Evolutionary conservation across 177 flowering plant genomes (phyloP), one percentile per base, ranked within the genome.

Genomic region (Vitis hybrid): DNA sequence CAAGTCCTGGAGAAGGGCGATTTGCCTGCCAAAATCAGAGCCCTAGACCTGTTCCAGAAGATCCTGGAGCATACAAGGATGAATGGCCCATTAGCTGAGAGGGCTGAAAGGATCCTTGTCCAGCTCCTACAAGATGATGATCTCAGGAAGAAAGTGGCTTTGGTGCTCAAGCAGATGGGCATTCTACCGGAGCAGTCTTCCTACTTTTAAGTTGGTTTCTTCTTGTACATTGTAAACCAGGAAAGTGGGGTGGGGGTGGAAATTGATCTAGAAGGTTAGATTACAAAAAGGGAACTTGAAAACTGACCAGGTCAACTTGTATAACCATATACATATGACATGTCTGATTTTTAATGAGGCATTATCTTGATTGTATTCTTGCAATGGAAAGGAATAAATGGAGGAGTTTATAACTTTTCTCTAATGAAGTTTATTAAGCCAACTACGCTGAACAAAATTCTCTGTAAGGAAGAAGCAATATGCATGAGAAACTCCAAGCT

Each of bases 111-210:
- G 58, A 71, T 84, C 65, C 78, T 81, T 52, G 72, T 83, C 70
- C 81, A 77, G 12, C 80, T 81, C 60, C 84, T 83, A 26, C 69
- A 74, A 2, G 83, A 81, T 18, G 77, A 77, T 33, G 62, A 62
- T 29, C 83, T 81, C 15, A 79, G 72, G 76, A 79, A 78, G 72
- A 79, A 75, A 52, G 81, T 63, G 56, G 87, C 83, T 65, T 29
- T 74, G 71, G 80, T 81, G 66, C 84, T 81, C 51, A 70, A 56
- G 64, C 81, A 76, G 63, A 79, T 84, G 87, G 68, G 71, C 2
- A 31, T 79, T 60, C 67, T 84, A 51, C 81, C 83, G 51, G 78
- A 76, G 16, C 83, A 81, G 51, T 84, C 87, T 21, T 81, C 85
- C 15, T 84, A 77, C 67, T 84, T 81, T 76, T 80, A 48, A 79